Conservation (phyloP, 352 stramenopile genomes). For the Phytophthora multivora region DNA sequence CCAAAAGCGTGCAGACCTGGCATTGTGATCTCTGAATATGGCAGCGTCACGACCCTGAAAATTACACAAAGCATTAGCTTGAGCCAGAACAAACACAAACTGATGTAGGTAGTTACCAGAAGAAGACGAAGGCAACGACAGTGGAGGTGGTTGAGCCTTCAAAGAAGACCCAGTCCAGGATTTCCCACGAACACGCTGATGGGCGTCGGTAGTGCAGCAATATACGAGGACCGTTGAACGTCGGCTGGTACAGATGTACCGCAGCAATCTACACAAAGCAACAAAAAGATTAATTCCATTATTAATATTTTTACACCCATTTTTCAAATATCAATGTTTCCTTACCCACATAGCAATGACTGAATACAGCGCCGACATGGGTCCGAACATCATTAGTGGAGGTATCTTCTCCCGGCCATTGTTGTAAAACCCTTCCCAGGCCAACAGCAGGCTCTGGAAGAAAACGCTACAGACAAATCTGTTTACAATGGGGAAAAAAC, state of each 20-base stretch:
- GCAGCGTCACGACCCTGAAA: constrained; percentile 46
- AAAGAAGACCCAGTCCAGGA: constrained; percentile 71
- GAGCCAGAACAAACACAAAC: neutral
- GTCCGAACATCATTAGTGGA: constrained; percentile 47
- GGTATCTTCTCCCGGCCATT: constrained; percentile 60
- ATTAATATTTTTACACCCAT: neutral
- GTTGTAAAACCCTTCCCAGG: constrained; percentile 51
- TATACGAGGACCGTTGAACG: constrained; percentile 62
- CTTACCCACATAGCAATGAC: constrained; percentile 62
- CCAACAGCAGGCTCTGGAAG: constrained; percentile 49
- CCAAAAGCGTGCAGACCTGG: constrained; percentile 39
- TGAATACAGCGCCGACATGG: constrained; percentile 51
- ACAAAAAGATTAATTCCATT: neutral
- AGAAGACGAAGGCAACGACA: constrained; percentile 52
- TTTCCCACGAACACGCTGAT: constrained; percentile 63
- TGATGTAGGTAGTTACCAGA: constrained; percentile 40
- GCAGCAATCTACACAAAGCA: constrained; percentile 40
- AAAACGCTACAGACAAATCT: constrained; percentile 64
- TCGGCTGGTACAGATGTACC: constrained; percentile 61
- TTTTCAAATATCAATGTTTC: neutral
- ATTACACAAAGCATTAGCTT: neutral
- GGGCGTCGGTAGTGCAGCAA: constrained; percentile 56
- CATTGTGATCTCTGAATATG: constrained; percentile 37
- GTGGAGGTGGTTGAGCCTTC: constrained; percentile 56
- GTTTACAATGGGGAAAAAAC: neutral